A percentile compares a stretch with the other conserved stretches of the same genome.
These are phyloP conservation scores for Ogataea pignaliae DNA, from an alignment of 805 yeast genomes.

Conservation along the genomic window DNA sequence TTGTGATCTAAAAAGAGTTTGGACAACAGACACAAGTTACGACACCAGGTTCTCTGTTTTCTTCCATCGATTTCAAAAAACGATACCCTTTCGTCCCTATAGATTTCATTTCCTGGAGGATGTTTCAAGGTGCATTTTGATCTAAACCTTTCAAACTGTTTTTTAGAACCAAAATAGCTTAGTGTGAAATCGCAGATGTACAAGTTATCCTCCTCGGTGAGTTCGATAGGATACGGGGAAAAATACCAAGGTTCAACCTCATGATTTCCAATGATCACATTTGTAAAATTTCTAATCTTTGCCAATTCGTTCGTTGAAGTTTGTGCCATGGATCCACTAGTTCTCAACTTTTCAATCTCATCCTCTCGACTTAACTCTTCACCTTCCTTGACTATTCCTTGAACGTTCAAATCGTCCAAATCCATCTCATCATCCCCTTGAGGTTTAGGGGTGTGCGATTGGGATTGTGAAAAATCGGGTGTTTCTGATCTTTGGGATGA, in stretches of 20 bases:
- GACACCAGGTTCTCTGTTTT: constrained; percentile 94
- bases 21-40: constrained; percentile 86
- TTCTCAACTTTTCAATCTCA: constrained; percentile 85
- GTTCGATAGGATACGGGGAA: constrained; percentile 93
- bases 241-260: constrained; percentile 99
- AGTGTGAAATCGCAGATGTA: constrained; percentile 90
- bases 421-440: constrained; percentile 67
- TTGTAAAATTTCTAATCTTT: constrained; percentile 76
- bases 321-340: constrained; percentile 98
- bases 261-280: constrained; percentile 80
- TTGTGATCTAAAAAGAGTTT: constrained; percentile 93
- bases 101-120: constrained; percentile 98
- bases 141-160: constrained; percentile 91
- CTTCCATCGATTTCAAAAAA: constrained; percentile 98
- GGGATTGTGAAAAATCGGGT: constrained; percentile 3
- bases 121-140: constrained; percentile 83
- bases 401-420: constrained; percentile 78
- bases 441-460: constrained; percentile 20
- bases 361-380: constrained; percentile 82
- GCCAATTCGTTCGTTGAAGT: constrained; percentile 77
- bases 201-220: constrained; percentile 86
- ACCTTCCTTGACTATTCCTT: constrained; percentile 60
- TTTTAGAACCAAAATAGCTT: constrained; percentile 80
- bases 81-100: constrained; percentile 86
- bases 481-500: constrained; percentile 5